Percentiles rank a stretch among this genome's conserved stretches.
phyloP scores from a whole-genome alignment of 2,329 filamentous ascomycete genomes.

The Blastomyces emzantsi region DNA sequence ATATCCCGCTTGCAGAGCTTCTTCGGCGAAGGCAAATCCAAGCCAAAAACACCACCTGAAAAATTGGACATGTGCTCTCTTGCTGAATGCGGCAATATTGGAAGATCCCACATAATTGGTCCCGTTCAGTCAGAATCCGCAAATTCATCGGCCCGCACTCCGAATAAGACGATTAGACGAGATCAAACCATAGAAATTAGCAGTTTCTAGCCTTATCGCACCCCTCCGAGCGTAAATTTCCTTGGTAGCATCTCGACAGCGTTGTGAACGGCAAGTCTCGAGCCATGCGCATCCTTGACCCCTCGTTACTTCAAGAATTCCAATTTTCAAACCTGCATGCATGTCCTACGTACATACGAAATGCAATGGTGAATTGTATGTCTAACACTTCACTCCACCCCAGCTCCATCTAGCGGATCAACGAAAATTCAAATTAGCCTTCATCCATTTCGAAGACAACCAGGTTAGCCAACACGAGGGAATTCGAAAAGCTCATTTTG shows the following conservation, averaged over 20 bases:
- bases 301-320: background rate
- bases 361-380: background rate
- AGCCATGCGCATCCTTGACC: background rate
- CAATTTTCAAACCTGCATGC: background rate
- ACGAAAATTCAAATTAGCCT: background rate
- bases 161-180: background rate
- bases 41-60: background rate
- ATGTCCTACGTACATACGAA: background rate
- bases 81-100: background rate
- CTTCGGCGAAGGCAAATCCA: constrained; percentile 23
- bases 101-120: background rate
- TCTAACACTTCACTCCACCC: background rate
- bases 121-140: background rate
- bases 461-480: background rate
- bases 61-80: background rate
- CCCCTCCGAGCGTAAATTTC: background rate
- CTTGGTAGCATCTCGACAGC: background rate
- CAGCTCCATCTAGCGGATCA: background rate
- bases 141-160: background rate
- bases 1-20: constrained; percentile 50
- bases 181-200: background rate
- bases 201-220: background rate
- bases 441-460: background rate
- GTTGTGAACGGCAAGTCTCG: background rate
- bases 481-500: background rate